Conservation (phyloP, 1,284 basidiomycete genomes). For the Tilletia walkeri region DNA sequence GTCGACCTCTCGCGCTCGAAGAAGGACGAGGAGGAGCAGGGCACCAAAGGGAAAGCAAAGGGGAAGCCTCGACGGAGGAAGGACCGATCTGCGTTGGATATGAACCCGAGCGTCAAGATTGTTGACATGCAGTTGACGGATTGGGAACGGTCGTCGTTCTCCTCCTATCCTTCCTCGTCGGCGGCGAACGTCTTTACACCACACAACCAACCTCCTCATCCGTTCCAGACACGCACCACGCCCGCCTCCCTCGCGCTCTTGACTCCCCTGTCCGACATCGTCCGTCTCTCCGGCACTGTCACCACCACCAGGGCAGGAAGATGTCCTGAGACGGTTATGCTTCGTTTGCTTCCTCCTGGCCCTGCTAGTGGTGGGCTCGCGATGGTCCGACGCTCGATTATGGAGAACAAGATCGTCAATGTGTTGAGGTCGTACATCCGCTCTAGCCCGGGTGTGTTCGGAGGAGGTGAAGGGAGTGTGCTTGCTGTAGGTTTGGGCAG, state of each 20-base stretch:
- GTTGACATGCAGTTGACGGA: not conserved
- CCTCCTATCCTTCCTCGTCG: not conserved
- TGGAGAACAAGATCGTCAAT: no score
- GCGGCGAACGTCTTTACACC: no score
- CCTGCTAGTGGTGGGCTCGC: no score
- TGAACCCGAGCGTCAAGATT: not conserved
- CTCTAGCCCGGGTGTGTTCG: no score
- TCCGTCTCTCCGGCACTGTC: constrained; percentile 7
- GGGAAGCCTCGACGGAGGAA: not conserved
- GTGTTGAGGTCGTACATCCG: not conserved
- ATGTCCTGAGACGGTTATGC: not conserved
- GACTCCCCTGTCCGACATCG: not conserved
- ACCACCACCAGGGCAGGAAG: not conserved
- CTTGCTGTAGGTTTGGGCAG: no score
- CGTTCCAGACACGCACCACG: constrained; percentile 8
- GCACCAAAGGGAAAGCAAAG: not conserved
- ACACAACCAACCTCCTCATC: not conserved
- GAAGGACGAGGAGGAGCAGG: not conserved
- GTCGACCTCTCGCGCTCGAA: no score
- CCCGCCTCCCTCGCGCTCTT: constrained; percentile 1
- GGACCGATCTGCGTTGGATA: no score
- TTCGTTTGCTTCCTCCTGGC: not conserved
- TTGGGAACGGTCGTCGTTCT: not conserved
- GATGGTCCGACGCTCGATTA: no score
- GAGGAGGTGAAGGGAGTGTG: no score